Percentiles rank a stretch among this genome's conserved stretches.
phyloP scores from a whole-genome alignment of 176 grass and related monocot genomes.

The Oryza nivara region DNA sequence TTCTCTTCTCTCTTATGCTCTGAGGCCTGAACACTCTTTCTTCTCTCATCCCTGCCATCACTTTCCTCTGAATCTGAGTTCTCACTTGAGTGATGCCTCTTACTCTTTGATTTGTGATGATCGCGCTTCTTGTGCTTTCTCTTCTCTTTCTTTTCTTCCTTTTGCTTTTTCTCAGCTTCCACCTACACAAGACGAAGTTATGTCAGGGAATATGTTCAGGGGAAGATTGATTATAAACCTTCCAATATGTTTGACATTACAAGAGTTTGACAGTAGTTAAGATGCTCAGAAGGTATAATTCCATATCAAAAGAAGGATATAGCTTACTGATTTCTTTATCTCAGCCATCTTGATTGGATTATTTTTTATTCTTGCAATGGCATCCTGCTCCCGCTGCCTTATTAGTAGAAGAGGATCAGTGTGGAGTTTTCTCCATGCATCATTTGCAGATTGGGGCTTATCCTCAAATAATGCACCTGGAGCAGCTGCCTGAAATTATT shows the following conservation, averaged over 20 bases:
- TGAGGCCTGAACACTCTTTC: slow-evolving; percentile 35
- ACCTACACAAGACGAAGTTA: slow-evolving; percentile 52
- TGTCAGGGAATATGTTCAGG: slow-evolving; percentile 14
- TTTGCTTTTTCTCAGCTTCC: slow-evolving; percentile 78
- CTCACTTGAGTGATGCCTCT: slow-evolving; percentile 42
- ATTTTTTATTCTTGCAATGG: slow-evolving; percentile 93
- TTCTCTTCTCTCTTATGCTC: slow-evolving; percentile 51
- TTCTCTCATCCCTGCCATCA: slow-evolving; percentile 52
- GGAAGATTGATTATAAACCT: slow-evolving; percentile 18
- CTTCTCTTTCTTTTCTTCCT: slow-evolving; percentile 72
- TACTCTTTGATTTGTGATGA: slow-evolving; percentile 60
- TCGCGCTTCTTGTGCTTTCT: slow-evolving; percentile 73
- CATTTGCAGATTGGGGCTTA: slow-evolving; percentile 95
- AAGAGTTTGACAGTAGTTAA: background rate
- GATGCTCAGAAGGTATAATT: background rate
- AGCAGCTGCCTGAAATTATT: slow-evolving; percentile 51
- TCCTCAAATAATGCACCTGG: slow-evolving; percentile 92
- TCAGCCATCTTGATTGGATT: slow-evolving; percentile 97
- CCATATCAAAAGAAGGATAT: background rate
- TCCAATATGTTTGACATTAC: background rate
- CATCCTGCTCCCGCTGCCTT: slow-evolving; percentile 87
- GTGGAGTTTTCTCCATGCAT: slow-evolving; percentile 94
- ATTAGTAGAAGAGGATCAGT: slow-evolving; percentile 95
- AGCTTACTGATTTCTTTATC: slow-evolving; percentile 98
- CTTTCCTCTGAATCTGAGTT: slow-evolving; percentile 66